Evolutionary conservation across 805 yeast genomes (phyloP), one percentile per base, ranked within the genome.

Genomic region (Candida silvatica): DNA sequence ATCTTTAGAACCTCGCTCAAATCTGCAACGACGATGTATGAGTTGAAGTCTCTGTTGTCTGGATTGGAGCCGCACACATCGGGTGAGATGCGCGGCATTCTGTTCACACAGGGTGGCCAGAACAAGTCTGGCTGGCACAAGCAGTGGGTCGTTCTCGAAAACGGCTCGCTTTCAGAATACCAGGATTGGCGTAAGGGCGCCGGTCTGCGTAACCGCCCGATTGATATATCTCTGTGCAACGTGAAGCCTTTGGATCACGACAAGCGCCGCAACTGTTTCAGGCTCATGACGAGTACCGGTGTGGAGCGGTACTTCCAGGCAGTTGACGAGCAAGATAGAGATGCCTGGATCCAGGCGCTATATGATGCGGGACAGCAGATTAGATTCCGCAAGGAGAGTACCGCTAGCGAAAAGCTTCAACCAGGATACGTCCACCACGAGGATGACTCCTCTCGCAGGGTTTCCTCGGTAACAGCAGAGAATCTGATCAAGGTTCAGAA

Each of bases 111-210:
- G 25, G 77, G 78, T 0, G 80, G 80, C 0, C 74, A 71, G 38
- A 75, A 77, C 0, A 71, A 71, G 39, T 71, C 64, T 17, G 80
- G 81, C 3, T 87, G 95, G 96, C 94, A 85, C 54, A 85, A 84
- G 48, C 87, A 80, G 52, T 83, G 94, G 88, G 82, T 86, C 1
- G 83, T 77, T 0, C 61, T 85, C 33, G 68, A 71, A 11, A 71
- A 74, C n/a, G 87, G 90, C 2, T 69, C 66, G 38, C 59, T 86
- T 28, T 64, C 67, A 29, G 92, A 85, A 49, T 85, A 71, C 51
- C 67, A 80, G 30, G 87, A 85, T 56, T 86, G 94, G 92, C 71
- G 88, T 46, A 72, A 67, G 37, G 85, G 85, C 16, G 62, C 64
- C 15, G 70, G 67, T 20, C 64, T 76, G 14, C 73, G 83, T 41